Evolutionary conservation across 2,329 filamentous ascomycete species (phyloP), one percentile per base, ranked within the genome.

Genomic region (Neonectria faginata): DNA sequence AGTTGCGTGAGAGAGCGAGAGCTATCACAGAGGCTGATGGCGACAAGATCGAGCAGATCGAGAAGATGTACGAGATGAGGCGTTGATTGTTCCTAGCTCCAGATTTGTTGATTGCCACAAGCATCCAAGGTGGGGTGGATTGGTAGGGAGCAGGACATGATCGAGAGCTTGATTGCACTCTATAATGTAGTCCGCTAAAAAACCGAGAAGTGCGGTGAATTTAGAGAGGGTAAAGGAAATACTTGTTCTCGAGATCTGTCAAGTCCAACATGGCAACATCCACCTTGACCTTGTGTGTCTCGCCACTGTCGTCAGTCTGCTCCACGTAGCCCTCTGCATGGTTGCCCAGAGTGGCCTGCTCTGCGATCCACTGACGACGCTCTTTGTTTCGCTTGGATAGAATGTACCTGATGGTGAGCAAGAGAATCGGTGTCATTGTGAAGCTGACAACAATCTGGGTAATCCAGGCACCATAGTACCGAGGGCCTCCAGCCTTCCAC

Each of bases 221-320:
- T 44, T 52, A 65, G 4, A 67, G 63, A 22, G 64, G 59, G 25
- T 67, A 67, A 27, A 67, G 52, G 31, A 66, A 67, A 44, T 61
- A 70, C 52, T 70, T 70, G 22, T 70, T 70, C 57, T 70, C 67
- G n/a, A 70, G 25, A 62, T 70, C 67, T 6, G 67, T 70, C 39
- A 70, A 57, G 58, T 70, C 68, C 18, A 70, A 31, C 57, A 70
- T 69, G 1, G 68, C 67, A 25, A 70, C 59, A 31, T 68, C 68
- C 3, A 70, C 68, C 52, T 70, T 67, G 29, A 68, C 65, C 41
- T 68, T 66, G 36, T 66, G 48, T 4, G 59, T 54, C 36, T 68
- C 58, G n/a, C 56, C 67, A 41, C 59, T 58, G 2, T 55, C 68
- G 2, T 64, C 60, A 10, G 22, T 47, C 20, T 67, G 56, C 53